Evolutionary conservation across 1,284 basidiomycete species (phyloP), one percentile per base, ranked within the genome.

Genomic region (Ceratobasidium sp.): DNA sequence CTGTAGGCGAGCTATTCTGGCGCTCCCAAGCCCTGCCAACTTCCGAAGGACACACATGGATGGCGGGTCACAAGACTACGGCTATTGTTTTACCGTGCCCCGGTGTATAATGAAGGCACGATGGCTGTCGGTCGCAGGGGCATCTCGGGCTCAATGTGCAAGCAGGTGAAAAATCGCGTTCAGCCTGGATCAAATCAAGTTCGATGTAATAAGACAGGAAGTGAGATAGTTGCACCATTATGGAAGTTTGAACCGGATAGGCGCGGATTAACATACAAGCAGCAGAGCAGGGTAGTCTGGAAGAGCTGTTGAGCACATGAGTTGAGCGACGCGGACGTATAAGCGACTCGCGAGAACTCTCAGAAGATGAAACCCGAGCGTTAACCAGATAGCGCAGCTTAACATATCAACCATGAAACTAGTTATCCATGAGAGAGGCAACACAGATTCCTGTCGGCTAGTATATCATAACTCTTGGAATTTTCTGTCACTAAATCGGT

Each of bases 41-140:
- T 15, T 15, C 15, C 39, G 23, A 33, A 15, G 39, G 67, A 7
- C 18, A 39, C 51, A 39, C 49, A 56, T 70, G 68, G 51, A 42
- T 3, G 5, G 68, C 26, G 3, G 26, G 68, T 70, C 68, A 70
- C 20, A 33, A 51, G 68, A 33, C 68, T 51, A 28, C 68, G 68
- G 51, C 56, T 55, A 70, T 33, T 40, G 28, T 1, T 55, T 56
- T 39, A 55, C 68, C 68, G 68, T 56, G 68, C 39, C 44, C 51
- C 63, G 5, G 40, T 33, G 63, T 26, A 42, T 44, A 44, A 42
- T 39, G 39, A 64, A 64, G 28, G 39, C 28, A 44, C 33, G 13
- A 10, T n/a, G 10, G 13, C n/a, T 15, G 26, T 64, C 63, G 63
- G 63, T 23, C 56, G 56, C 26, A 39, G 28, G 56, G 56, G 26